phyloP scores from a whole-genome alignment of 2,329 filamentous ascomycete genomes.

The Fusarium tuaranense region DNA sequence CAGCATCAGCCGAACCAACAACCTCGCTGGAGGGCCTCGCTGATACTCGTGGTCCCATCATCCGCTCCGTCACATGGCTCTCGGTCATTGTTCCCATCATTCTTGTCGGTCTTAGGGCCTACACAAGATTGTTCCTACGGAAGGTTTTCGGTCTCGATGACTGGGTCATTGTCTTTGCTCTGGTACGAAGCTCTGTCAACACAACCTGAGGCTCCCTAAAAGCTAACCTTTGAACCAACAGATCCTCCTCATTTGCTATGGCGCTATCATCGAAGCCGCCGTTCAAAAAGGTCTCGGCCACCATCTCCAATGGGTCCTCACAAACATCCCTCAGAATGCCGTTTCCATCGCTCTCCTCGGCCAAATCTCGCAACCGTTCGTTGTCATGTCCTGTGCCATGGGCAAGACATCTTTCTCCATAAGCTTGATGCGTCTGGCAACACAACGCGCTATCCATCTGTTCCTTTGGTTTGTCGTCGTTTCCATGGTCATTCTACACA shows the following conservation, averaged over 20 bases:
- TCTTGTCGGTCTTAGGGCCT: slow-evolving; percentile 16
- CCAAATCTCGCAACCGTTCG: slow-evolving; percentile 27
- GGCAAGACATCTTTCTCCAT: slow-evolving; percentile 34
- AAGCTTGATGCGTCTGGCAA: slow-evolving; percentile 31
- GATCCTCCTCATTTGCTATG: slow-evolving; percentile 27
- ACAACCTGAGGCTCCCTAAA: background rate
- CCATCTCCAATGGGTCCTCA: slow-evolving; percentile 23
- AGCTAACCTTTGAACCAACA: slow-evolving; percentile 2
- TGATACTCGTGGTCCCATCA: slow-evolving; percentile 17
- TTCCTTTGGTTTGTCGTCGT: slow-evolving; percentile 30
- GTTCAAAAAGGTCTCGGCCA: slow-evolving; percentile 30
- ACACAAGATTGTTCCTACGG: slow-evolving; percentile 23
- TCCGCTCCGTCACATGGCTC: slow-evolving; percentile 29
- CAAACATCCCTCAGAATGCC: slow-evolving; percentile 11
- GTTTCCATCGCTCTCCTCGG: slow-evolving; percentile 22
- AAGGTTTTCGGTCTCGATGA: slow-evolving; percentile 35
- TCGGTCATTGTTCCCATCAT: slow-evolving; percentile 19
- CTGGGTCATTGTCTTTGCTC: slow-evolving; percentile 25
- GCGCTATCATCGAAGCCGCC: slow-evolving; percentile 23
- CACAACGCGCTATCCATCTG: slow-evolving; percentile 18
- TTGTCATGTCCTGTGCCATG: slow-evolving; percentile 30
- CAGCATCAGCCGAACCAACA: background rate
- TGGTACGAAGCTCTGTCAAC: background rate
- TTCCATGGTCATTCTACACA: slow-evolving; percentile 23
- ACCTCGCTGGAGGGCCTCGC: slow-evolving; percentile 25